Conservation (phyloP, 345 rosid species). For the Litchi chinensis region DNA sequence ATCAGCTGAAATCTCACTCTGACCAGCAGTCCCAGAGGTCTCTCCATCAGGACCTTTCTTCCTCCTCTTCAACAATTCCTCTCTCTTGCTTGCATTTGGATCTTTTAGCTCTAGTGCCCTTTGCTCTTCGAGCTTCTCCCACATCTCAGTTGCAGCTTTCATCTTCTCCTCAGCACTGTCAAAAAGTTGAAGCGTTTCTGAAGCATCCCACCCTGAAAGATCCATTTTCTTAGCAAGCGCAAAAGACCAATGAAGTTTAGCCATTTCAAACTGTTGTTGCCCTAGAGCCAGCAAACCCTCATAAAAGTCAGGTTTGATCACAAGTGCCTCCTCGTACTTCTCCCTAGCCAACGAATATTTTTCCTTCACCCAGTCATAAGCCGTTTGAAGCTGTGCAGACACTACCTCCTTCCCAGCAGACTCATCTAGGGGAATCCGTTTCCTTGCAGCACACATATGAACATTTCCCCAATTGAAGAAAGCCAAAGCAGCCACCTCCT, state of each 20-base stretch:
- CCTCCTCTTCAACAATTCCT: constrained; percentile 68
- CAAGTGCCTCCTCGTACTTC: constrained; percentile 78
- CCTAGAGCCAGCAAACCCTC: constrained; percentile 96
- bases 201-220: constrained; percentile 73
- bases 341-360: constrained; percentile 80
- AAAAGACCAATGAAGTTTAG: constrained; percentile 95
- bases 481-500: constrained; percentile 96
- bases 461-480: constrained; percentile 99
- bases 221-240: constrained; percentile 79
- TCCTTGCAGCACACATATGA: constrained; percentile 98
- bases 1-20: constrained; percentile 62
- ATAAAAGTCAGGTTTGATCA: constrained; percentile 88
- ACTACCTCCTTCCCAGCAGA: constrained; percentile 70
- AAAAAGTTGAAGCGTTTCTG: constrained; percentile 73
- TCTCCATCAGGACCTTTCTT: constrained; percentile 65
- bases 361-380: constrained; percentile 93
- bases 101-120: constrained; percentile 69
- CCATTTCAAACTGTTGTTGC: constrained; percentile 98
- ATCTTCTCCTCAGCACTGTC: constrained; percentile 87
- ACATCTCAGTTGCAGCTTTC: constrained; percentile 92
- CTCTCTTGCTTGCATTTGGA: constrained; percentile 73
- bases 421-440: constrained; percentile 91
- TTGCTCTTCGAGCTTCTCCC: constrained; percentile 95
- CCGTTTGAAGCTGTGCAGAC: constrained; percentile 70
- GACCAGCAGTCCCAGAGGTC: constrained; percentile 31